A percentile compares a stretch with the other conserved stretches of the same genome.
phyloP scores from a whole-genome alignment of 257 asterid genomes.

The Petrea volubilis region DNA sequence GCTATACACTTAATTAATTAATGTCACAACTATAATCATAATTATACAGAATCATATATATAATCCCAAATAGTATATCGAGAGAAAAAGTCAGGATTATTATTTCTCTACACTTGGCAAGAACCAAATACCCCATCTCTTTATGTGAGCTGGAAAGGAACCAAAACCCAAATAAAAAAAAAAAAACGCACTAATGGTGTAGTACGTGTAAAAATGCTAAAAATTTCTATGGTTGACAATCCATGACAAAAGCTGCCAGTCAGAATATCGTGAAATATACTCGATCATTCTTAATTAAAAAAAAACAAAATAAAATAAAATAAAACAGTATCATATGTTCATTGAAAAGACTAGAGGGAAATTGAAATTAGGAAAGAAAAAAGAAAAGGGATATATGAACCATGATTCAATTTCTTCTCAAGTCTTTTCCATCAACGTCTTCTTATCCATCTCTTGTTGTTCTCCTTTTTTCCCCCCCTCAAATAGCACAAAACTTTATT shows the following conservation, averaged over 20 bases:
- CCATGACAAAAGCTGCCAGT: slow-evolving; percentile 15
- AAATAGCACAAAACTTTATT: slow-evolving; percentile 11
- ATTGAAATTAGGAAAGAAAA: not conserved
- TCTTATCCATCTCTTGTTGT: not conserved
- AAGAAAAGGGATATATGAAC: not conserved
- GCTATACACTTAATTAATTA: slow-evolving; percentile 32
- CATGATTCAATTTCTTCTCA: slow-evolving; percentile 19
- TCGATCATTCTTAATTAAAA: no score
- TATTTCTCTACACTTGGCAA: slow-evolving; percentile 14
- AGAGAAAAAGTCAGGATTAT: slow-evolving; percentile 6
- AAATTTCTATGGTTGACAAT: slow-evolving; percentile 37
- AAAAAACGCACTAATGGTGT: not conserved
- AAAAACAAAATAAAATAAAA: no score
- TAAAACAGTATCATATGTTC: slow-evolving; percentile 4
- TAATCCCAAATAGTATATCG: slow-evolving; percentile 4
- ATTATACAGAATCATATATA: slow-evolving; percentile 20
- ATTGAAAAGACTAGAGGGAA: slow-evolving; percentile 10
- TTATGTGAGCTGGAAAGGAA: not conserved
- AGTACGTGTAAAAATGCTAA: slow-evolving; percentile 23
- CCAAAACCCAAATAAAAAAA: not conserved
- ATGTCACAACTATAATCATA: slow-evolving; percentile 17
- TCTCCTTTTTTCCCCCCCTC: slow-evolving; percentile 26
- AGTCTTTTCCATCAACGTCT: slow-evolving; percentile 23
- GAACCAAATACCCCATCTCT: not conserved
- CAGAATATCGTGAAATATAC: no score